These are phyloP conservation scores for Vanrija pseudolonga DNA, from an alignment of 1,284 basidiomycete species.

Conservation along the genomic window DNA sequence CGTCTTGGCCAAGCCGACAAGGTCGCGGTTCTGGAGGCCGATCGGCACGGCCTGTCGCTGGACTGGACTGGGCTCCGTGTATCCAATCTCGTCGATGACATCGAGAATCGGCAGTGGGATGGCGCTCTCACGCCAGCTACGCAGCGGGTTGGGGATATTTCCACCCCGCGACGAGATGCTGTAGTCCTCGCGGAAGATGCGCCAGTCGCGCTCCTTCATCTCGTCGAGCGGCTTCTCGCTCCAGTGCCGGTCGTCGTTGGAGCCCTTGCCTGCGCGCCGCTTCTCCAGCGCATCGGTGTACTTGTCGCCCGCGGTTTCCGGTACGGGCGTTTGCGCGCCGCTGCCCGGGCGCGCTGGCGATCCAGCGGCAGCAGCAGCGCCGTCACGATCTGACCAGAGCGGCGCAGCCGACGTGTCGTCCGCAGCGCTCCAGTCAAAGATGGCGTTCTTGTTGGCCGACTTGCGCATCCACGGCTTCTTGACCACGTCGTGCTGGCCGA, in stretches of 20 bases:
- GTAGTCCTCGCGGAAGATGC: slow-evolving; percentile 98
- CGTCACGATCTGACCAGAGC: not conserved
- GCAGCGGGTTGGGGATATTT: slow-evolving; percentile 83
- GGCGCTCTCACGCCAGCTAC: slow-evolving; percentile 82
- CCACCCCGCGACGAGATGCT: slow-evolving; percentile 90
- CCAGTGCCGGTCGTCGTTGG: slow-evolving; percentile 93
- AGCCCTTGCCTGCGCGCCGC: slow-evolving; percentile 71
- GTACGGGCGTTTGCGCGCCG: slow-evolving; percentile 7
- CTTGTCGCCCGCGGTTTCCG: slow-evolving; percentile 4
- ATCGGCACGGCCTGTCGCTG: slow-evolving; percentile 98
- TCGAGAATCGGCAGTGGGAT: slow-evolving; percentile 77
- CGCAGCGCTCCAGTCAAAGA: slow-evolving; percentile 96
- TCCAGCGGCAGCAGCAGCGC: not conserved
- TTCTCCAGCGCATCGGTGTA: slow-evolving; percentile 69
- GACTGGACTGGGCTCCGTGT: slow-evolving; percentile 94
- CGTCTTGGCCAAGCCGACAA: slow-evolving; percentile 98
- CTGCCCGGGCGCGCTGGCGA: not conserved
- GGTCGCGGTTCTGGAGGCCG: slow-evolving; percentile 88
- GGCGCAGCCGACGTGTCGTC: slow-evolving; percentile 72
- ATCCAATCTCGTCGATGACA: slow-evolving; percentile 85
- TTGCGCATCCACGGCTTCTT: slow-evolving; percentile 91
- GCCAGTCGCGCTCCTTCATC: slow-evolving; percentile 98
- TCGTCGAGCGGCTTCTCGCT: slow-evolving; percentile 87
- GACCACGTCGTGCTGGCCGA: slow-evolving; percentile 64
- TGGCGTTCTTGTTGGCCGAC: slow-evolving; percentile 84